Base-by-base conservation (phyloP, 495 filamentous ascomycete genomes). In the Symbiotaphrina buchneri region DNA sequence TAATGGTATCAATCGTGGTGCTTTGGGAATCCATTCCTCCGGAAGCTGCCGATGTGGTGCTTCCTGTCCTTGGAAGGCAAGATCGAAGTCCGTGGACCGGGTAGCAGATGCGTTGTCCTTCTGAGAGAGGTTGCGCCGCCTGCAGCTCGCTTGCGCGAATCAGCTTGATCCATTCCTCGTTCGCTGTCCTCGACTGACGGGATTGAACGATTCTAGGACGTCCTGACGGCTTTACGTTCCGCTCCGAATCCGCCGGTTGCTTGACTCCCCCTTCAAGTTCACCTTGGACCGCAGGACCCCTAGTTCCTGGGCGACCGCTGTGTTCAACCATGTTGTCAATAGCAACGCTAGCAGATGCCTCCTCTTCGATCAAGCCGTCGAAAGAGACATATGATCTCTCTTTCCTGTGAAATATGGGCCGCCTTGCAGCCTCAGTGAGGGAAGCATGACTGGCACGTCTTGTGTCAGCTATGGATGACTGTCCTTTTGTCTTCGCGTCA, bases 151-250 rank as follows among this genome's bases (percentile, higher is more conserved):
- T 32, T 4, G 30, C 30, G 5, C 22, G 19, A n/a, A 7, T 34
- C 32, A 26, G 3, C 16, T 14, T 5, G 16, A 34, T 11, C 32
- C 32, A 34, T 16, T 34, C 32, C 3, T 34, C 21, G 15, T 21
- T 31, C 18, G 32, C 32, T 16, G 32, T 34, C 21, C 20, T 27
- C 11, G 32, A 34, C 1, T 25, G 32, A 21, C 42, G 53, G 30
- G 55, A 54, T 38, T 42, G 57, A 14, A 46, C 55, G 23, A 49
- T 49, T 22, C 54, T 53, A 4, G 41, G 54, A 5, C 37, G 55
- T 17, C 49, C 53, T 3, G 54, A 51, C 3, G 53, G 55, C 8
- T 49, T 34, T 10, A 20, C 30, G 2, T 22, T 15, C 10, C 18
- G 13, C 13, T 6, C 15, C 15, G 18, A 3, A 2, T n/a, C 18